These are phyloP conservation scores for Phaffia tasmanica DNA, from an alignment of 768 basidiomycete genomes.

Conservation along the genomic window DNA sequence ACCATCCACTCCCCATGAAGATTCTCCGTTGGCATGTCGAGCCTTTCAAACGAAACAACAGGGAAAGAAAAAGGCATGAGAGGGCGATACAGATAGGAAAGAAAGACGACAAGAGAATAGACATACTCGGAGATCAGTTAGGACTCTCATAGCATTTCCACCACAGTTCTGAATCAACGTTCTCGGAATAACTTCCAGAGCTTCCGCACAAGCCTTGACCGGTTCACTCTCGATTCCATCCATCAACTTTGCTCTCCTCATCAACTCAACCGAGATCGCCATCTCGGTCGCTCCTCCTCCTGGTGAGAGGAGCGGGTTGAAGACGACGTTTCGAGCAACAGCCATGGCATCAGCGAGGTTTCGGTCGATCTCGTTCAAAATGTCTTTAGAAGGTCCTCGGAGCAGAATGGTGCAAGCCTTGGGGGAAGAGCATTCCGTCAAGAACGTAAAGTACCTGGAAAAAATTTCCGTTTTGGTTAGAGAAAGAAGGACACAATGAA, in stretches of 20 bases:
- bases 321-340: slow-evolving; percentile 91
- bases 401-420: slow-evolving; percentile 98
- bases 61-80: background rate
- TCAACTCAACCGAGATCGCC: slow-evolving; percentile 80
- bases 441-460: slow-evolving; percentile 84
- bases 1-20: slow-evolving; percentile 89
- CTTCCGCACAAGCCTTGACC: slow-evolving; percentile 82
- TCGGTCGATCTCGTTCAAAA: slow-evolving; percentile 93
- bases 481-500: background rate
- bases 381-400: slow-evolving; percentile 94
- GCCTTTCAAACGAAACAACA: slow-evolving; percentile 47
- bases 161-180: slow-evolving; percentile 91
- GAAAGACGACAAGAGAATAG: background rate
- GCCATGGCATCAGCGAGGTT: slow-evolving; percentile 97
- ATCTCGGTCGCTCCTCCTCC: slow-evolving; percentile 98
- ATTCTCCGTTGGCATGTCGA: slow-evolving; percentile 82
- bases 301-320: slow-evolving; percentile 85
- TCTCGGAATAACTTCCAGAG: slow-evolving; percentile 92
- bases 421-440: slow-evolving; percentile 76
- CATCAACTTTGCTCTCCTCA: slow-evolving; percentile 57
- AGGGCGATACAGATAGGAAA: background rate
- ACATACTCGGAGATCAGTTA: slow-evolving; percentile 84
- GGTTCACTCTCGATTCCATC: slow-evolving; percentile 86
- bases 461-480: background rate
- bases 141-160: slow-evolving; percentile 81